Base-by-base conservation (phyloP, 176 grass and related monocot species). In the Eragrostis curvula region DNA sequence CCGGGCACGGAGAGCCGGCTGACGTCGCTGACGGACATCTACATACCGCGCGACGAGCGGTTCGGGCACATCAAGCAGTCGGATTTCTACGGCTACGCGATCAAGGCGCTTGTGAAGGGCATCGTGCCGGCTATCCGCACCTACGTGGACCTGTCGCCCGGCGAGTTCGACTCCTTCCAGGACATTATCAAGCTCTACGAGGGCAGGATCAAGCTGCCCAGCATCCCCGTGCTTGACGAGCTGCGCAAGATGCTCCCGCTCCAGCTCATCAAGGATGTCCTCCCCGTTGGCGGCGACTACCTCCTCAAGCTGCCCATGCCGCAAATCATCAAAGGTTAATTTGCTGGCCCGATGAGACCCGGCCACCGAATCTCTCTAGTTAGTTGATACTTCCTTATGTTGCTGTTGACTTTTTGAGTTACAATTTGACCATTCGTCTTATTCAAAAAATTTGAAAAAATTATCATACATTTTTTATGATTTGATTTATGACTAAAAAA, bases 31-130 rank as follows among this genome's bases (percentile, higher is more conserved):
- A 5, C 88, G 71, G 84, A 84, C 5, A 94, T 91, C 44, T 94
- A 94, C 36, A 84, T 94, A 30, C 89, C 92, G 0, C 77, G 89
- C 10, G 92, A 94, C 14, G 92, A 94, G 84, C 92, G 89, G 5
- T 94, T 94, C 21, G 92, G 81, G 0, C 74, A 89, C 68, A 72
- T 91, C 7, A 94, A 91, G 62, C 82, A 87, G 92, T 59, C 87
- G 0, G 92, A 94, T 53, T 94, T 94, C 47, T 30, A 73, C 5
- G 81, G 84, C 0, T 84, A 83, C 77, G 57, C 89, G 8, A 18
- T 95, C 57, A 95, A 95, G 69, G 86, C 87, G 0, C 23, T 92
- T 9, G 12, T 41, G 39, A 48, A 92, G 15, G 71, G 81, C 0
- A 46, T 95, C 41, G 8, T 87, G n/a, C 92, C 92, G 6, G 70